Evolutionary conservation across 352 stramenopile species (phyloP), one percentile per base, ranked within the genome.

Genomic region (Phytophthora pseudosyringae): DNA sequence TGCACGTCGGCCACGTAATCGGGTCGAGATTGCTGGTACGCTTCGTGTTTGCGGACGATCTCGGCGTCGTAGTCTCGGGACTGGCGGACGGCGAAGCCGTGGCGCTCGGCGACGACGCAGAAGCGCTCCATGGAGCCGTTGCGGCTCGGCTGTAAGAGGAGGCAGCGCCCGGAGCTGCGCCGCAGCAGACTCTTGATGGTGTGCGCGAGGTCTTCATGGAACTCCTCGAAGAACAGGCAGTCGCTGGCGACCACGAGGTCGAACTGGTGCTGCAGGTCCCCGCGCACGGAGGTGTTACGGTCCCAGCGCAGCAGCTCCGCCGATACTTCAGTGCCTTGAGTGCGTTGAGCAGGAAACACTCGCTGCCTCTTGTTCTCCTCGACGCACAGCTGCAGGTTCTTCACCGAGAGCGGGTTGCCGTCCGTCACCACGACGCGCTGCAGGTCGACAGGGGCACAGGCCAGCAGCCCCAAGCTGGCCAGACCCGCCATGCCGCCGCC

Each of bases 181-280:
- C 64, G 59, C 33, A 94, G 44, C 6, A 95, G 68, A 49, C 64
- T 59, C n/a, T 81, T 71, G 69, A 95, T 83, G 1, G 81, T 92
- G 50, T 81, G 67, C 12, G 70, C 78, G 21, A 96, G 67, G 53
- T 96, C 88, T 43, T 83, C 64, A 66, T 96, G 86, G 66, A 94
- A 96, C 1, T 88, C 79, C 71, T 94, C 84, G 51, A 96, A 96
- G 69, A 96, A 96, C 1, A 96, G 68, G 52, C 88, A 96, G 63
- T 96, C 88, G 51, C 86, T 93, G 4, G 86, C 88, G 31, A 96
- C 74, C 39, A 96, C 61, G 57, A 96, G 59, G 58, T 96, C 85
- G 53, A 93, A 93, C 46, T 89, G 75, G 26, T 86, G 70, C 5
- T 53, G 68, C 60, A 76, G 53, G 16, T 74, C 48, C 6, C 57